These are phyloP conservation scores for Tricholoma flavovirens DNA, from an alignment of 768 basidiomycete species.

Conservation along the genomic window DNA sequence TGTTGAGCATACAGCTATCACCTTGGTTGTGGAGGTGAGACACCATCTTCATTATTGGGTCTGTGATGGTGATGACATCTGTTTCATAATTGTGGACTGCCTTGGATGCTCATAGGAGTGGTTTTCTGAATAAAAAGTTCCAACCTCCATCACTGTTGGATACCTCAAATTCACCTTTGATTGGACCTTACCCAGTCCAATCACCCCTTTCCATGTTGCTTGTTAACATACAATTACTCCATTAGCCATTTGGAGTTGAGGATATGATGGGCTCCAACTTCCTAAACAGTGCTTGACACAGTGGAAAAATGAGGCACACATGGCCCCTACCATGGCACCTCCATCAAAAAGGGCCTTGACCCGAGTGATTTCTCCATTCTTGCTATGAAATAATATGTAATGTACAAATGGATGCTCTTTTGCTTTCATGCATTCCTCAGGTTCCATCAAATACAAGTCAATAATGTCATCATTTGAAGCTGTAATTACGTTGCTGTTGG, in stretches of 20 bases:
- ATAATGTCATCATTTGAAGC: background rate
- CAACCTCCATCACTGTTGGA: conserved; percentile 22
- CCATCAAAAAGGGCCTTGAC: conserved; percentile 21
- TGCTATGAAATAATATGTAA: conserved; percentile 11
- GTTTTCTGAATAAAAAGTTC: conserved; percentile 26
- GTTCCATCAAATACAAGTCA: background rate
- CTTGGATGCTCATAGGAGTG: conserved; percentile 15
- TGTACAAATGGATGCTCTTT: conserved; percentile 18
- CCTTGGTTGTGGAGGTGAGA: background rate
- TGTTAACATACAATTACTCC: conserved; percentile 14
- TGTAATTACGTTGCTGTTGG: background rate
- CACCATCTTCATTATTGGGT: background rate
- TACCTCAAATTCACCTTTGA: conserved; percentile 14
- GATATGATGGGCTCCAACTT: conserved; percentile 8
- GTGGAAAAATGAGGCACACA: conserved; percentile 14
- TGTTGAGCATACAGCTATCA: no score
- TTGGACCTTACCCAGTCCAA: no score
- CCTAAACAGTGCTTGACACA: conserved; percentile 9
- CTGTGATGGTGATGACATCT: conserved; percentile 11
- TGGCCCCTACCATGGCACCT: no score
- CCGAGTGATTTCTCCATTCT: conserved; percentile 12
- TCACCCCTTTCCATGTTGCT: conserved; percentile 20
- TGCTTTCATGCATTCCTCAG: background rate
- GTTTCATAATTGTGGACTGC: conserved; percentile 15
- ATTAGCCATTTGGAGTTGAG: conserved; percentile 27